These are phyloP conservation scores for Fusarium haematococcum DNA, from an alignment of 2,329 filamentous ascomycete genomes.

Conservation along the genomic window DNA sequence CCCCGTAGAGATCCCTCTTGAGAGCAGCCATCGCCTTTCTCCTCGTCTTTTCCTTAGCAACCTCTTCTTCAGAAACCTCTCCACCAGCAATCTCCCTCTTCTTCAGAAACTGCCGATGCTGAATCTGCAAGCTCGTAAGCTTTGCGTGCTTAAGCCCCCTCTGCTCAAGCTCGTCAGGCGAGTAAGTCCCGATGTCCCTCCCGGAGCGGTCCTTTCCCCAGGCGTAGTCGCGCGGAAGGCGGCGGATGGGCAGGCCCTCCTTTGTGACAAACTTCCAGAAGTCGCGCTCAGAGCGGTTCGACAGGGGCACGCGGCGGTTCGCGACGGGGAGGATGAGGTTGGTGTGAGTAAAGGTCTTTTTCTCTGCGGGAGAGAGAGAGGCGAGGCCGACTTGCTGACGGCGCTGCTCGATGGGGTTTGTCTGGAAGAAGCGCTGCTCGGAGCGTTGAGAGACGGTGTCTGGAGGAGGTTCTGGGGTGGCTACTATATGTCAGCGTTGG, in stretches of 20 bases:
- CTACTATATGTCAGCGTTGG: conserved; percentile 13
- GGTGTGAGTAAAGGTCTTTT: conserved; percentile 61
- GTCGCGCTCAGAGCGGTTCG: conserved; percentile 65
- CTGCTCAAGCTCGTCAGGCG: conserved; percentile 58
- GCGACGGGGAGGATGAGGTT: conserved; percentile 59
- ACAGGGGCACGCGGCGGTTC: conserved; percentile 49
- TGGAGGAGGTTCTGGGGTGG: conserved; percentile 50
- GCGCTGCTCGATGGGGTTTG: conserved; percentile 61
- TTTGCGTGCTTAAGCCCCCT: conserved; percentile 56
- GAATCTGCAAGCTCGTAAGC: conserved; percentile 57
- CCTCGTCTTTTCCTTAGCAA: conserved; percentile 59
- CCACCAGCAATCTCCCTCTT: conserved; percentile 49
- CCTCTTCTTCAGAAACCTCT: conserved; percentile 50
- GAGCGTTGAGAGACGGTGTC: conserved; percentile 63
- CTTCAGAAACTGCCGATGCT: conserved; percentile 58
- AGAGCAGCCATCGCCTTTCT: conserved; percentile 64
- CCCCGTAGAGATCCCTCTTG: conserved; percentile 65
- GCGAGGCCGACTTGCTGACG: conserved; percentile 59
- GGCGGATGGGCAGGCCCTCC: conserved; percentile 62
- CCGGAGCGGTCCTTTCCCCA: conserved; percentile 67
- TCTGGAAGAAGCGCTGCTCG: conserved; percentile 60
- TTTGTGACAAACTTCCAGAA: conserved; percentile 69
- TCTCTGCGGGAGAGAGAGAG: conserved; percentile 60
- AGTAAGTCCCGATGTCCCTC: conserved; percentile 62
- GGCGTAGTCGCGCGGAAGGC: conserved; percentile 52